phyloP scores from a whole-genome alignment of 2,329 filamentous ascomycete species.

The Paraphoma chrysanthemicola region DNA sequence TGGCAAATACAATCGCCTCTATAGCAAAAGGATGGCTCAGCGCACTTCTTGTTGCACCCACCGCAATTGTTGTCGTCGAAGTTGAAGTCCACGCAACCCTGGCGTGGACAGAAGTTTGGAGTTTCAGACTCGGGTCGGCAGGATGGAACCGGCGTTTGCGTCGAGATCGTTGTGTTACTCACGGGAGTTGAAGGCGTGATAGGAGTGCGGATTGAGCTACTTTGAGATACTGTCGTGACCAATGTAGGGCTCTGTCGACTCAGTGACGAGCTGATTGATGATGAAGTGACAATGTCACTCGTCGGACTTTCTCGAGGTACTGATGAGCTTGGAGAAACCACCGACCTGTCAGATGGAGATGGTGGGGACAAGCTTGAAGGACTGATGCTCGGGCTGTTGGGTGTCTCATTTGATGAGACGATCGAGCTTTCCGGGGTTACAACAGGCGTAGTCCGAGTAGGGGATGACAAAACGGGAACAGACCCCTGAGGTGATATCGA shows the following conservation, averaged over 20 bases:
- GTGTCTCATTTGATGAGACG: background rate
- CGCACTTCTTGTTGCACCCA: background rate
- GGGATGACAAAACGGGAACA: background rate
- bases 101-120: background rate
- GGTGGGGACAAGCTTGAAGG: background rate
- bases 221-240: background rate
- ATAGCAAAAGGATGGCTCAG: background rate
- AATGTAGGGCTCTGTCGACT: background rate
- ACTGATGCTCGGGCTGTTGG: background rate
- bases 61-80: constrained; percentile 1
- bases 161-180: background rate
- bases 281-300: background rate
- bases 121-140: background rate
- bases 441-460: background rate
- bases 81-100: background rate
- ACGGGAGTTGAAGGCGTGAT: background rate
- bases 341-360: no score
- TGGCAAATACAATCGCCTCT: background rate
- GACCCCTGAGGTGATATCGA: background rate
- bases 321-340: no score
- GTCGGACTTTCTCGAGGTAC: no score
- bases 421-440: background rate
- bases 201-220: background rate
- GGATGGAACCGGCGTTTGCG: background rate
- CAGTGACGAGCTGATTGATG: background rate